Evolutionary conservation across 176 grass and related monocot genomes (phyloP).

Genomic region (Echinochloa phyllopogon): DNA sequence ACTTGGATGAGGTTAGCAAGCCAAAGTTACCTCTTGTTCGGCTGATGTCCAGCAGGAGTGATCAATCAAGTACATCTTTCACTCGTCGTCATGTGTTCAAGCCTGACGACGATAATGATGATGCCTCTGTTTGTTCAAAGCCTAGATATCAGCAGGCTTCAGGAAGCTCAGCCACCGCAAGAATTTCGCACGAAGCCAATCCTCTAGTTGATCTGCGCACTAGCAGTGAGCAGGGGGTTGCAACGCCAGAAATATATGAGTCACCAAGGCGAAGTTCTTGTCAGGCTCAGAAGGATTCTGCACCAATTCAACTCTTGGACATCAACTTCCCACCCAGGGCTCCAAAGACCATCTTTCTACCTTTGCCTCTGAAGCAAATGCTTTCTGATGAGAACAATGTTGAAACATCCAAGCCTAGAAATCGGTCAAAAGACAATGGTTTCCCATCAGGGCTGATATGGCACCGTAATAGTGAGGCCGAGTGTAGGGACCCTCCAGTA

Average conservation of each 20-base stretch:
- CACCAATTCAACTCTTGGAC: constrained; percentile 54
- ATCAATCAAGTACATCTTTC: constrained; percentile 71
- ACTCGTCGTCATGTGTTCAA: constrained; percentile 71
- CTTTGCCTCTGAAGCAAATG: constrained; percentile 88
- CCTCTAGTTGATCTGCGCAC: constrained; percentile 63
- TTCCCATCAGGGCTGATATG: constrained; percentile 54
- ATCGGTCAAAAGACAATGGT: constrained; percentile 49
- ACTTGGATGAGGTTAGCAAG: constrained; percentile 88
- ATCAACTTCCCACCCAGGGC: constrained; percentile 67
- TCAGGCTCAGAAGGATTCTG: constrained; percentile 48
- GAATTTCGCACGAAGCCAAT: constrained; percentile 62
- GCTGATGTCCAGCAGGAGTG: constrained; percentile 64
- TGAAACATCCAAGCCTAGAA: constrained; percentile 45
- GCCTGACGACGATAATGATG: constrained; percentile 59
- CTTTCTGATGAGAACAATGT: constrained; percentile 77
- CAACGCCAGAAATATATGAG: constrained; percentile 77
- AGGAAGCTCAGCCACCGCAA: constrained; percentile 68
- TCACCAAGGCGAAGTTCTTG: constrained; percentile 63
- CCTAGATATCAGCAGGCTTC: constrained; percentile 64
- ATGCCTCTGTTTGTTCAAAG: constrained; percentile 53
- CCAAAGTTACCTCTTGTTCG: constrained; percentile 76
- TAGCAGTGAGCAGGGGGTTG: constrained; percentile 66
- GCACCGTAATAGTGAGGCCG: constrained; percentile 54
- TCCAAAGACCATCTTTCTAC: constrained; percentile 85
- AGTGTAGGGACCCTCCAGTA: constrained; percentile 47